Evolutionary conservation across 2,329 filamentous ascomycete species (phyloP).

Genomic region (Knoxdaviesia capensis): DNA sequence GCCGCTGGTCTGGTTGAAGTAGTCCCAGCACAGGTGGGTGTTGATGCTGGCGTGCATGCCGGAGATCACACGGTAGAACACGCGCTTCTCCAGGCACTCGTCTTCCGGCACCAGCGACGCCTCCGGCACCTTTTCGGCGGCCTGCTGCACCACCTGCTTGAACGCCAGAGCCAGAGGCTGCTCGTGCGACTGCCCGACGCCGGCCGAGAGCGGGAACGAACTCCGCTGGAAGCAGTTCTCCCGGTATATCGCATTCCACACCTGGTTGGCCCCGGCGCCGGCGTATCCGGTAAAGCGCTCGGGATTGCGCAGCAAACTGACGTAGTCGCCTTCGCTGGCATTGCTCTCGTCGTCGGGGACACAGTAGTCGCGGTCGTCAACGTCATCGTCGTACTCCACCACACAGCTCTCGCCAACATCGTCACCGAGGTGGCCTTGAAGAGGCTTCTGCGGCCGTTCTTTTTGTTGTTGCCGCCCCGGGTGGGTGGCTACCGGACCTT

Average conservation of each 20-base stretch:
- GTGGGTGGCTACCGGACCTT: constrained; percentile 79
- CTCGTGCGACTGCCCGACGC: constrained; percentile 24
- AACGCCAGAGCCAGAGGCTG: constrained; percentile 17
- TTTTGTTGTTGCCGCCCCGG: constrained; percentile 56
- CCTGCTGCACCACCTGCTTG: constrained; percentile 34
- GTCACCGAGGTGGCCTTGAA: constrained; percentile 68
- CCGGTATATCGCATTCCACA: constrained; percentile 92
- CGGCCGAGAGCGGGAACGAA: constrained; percentile 39
- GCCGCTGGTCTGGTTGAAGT: constrained; percentile 85
- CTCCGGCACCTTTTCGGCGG: constrained; percentile 26
- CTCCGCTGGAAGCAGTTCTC: constrained; percentile 83
- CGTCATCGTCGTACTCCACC: constrained; percentile 92
- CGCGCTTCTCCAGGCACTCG: constrained; percentile 93
- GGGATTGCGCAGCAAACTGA: constrained; percentile 9
- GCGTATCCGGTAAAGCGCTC: constrained; percentile 73
- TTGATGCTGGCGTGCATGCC: constrained; percentile 98
- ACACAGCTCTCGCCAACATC: constrained; percentile 89
- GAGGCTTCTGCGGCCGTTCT: constrained; percentile 49
- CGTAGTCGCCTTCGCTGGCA: constrained; percentile 64
- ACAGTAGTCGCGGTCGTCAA: constrained; percentile 92
- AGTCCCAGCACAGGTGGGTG: constrained; percentile 89
- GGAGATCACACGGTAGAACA: constrained; percentile 87
- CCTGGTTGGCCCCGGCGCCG: constrained; percentile 65
- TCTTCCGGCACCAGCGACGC: constrained; percentile 62
- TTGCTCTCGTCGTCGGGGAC: constrained; percentile 85